A percentile compares a stretch with the other conserved stretches of the same genome.
Conservation (phyloP, 2,329 filamentous ascomycete genomes). For the Colletotrichum euphorbiae region DNA sequence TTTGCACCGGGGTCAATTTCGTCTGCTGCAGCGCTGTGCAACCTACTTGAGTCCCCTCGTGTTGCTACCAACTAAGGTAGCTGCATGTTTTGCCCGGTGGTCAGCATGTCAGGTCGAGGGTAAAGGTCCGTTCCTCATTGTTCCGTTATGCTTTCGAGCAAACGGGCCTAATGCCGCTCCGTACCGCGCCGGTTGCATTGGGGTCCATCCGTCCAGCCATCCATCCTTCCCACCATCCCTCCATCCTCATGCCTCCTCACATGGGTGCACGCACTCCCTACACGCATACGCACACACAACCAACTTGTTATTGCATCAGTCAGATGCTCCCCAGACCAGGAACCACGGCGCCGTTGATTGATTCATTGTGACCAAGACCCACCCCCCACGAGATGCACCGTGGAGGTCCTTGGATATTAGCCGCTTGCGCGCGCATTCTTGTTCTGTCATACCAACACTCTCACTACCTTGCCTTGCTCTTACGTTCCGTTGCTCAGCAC, state of each 20-base stretch:
- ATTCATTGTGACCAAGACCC: constrained; percentile 26
- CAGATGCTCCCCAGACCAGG: constrained; percentile 30
- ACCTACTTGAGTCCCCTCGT: constrained; percentile 21
- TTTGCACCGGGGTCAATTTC: constrained; percentile 26
- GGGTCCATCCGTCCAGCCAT: constrained; percentile 22
- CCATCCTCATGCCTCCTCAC: constrained; percentile 18
- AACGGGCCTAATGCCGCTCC: constrained; percentile 23
- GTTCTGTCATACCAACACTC: constrained; percentile 7
- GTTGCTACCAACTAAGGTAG: constrained; percentile 17
- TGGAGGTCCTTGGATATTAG: constrained; percentile 30
- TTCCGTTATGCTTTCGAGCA: constrained; percentile 18
- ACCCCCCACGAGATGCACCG: constrained; percentile 31
- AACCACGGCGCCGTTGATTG: constrained; percentile 27
- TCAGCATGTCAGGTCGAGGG: constrained; percentile 33
- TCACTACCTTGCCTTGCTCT: constrained; percentile 1
- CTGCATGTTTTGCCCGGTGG: constrained; percentile 28
- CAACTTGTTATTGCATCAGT: constrained; percentile 35
- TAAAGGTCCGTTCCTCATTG: constrained; percentile 15
- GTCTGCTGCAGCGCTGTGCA: constrained; percentile 35
- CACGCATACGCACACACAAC: constrained; percentile 14
- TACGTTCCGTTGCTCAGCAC: constrained; percentile 10
- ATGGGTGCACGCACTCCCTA: constrained; percentile 25
- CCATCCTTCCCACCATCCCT: constrained; percentile 29
- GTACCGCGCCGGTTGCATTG: constrained; percentile 31
- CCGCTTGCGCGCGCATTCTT: constrained; percentile 21